phyloP scores from a whole-genome alignment of 2,329 filamentous ascomycete genomes.

The Fusarium sororula region DNA sequence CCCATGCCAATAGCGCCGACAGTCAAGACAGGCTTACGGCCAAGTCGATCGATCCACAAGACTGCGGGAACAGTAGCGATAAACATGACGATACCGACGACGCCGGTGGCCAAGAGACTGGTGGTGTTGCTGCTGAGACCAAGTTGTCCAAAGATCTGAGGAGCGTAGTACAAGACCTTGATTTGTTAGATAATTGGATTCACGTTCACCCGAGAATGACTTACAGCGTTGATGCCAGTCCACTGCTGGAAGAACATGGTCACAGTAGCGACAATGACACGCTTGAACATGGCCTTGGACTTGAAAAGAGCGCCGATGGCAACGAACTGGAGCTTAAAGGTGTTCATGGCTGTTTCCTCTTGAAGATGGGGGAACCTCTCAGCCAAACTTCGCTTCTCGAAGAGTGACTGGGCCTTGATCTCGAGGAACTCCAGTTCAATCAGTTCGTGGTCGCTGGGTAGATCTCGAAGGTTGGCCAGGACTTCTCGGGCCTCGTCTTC shows the following conservation, averaged over 20 bases:
- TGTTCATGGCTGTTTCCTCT: conserved; percentile 51
- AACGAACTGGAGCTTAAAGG: conserved; percentile 75
- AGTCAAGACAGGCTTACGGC: conserved; percentile 69
- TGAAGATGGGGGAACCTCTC: conserved; percentile 14
- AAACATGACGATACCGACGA: conserved; percentile 77
- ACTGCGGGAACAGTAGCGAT: conserved; percentile 73
- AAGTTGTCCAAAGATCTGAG: conserved; percentile 73
- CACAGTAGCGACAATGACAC: conserved; percentile 70
- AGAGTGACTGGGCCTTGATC: conserved; percentile 80
- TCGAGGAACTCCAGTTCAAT: conserved; percentile 83
- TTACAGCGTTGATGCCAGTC: conserved; percentile 63
- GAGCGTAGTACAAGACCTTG: conserved; percentile 70
- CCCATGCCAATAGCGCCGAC: conserved; percentile 76
- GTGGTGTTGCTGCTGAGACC: conserved; percentile 63
- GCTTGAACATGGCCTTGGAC: conserved; percentile 71
- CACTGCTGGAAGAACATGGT: conserved; percentile 68
- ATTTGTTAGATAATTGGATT: background rate
- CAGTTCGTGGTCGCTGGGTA: conserved; percentile 68
- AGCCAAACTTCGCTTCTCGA: conserved; percentile 66
- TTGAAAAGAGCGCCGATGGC: conserved; percentile 72
- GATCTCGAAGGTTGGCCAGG: conserved; percentile 68
- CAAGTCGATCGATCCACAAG: conserved; percentile 71
- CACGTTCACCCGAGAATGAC: fast-evolving
- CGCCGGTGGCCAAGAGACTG: conserved; percentile 73
- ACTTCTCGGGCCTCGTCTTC: conserved; percentile 73